Evolutionary conservation across 805 yeast genomes (phyloP), one percentile per base, ranked within the genome.

Genomic region (Sugiyamaella valdiviana): DNA sequence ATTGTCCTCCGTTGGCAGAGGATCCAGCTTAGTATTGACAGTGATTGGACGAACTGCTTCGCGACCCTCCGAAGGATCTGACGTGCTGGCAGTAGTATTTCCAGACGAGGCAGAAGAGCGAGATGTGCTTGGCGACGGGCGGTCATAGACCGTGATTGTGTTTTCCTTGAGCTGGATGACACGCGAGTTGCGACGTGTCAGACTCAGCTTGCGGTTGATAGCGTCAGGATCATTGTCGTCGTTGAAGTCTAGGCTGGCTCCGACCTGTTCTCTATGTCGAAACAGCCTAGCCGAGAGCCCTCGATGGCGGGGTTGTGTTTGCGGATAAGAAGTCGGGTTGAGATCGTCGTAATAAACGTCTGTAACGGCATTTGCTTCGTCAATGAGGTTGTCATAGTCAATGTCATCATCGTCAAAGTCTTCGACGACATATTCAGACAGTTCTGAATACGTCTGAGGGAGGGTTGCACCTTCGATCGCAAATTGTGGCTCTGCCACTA

Each of bases 331-430:
- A 21, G 36, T 26, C 32, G 45, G 39, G 41, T 20, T 50, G n/a
- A 26, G 44, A 6, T 46, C 51, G 2, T 61, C 58, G n/a, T 61
- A 56, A 32, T 61, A 65, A 45, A 73, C 75, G 50, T 71, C 77
- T 1, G 80, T 78, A 3, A 77, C 65, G 2, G 60, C 65, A 51
- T 77, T 77, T 42, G 74, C 75, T 57, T 77, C 82, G 53, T 76
- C 80, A 17, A 77, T 48, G 14, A 73, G 62, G 17, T 69, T 68
- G n/a, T 73, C 75, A 48, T 71, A 70, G 2, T 62, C 56, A 32
- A 60, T 68, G 1, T 54, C 65, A 48, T 65, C 70, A 29, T 65
- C 67, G 16, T 54, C 55, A 21, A 65, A 68, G 47, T 66, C 69
- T 21, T 21, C 45, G 17, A 24, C 29, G 5, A n/a, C 23, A 24